Evolutionary conservation across 768 basidiomycete species (phyloP).

Genomic region (Lyophyllum shimeji): DNA sequence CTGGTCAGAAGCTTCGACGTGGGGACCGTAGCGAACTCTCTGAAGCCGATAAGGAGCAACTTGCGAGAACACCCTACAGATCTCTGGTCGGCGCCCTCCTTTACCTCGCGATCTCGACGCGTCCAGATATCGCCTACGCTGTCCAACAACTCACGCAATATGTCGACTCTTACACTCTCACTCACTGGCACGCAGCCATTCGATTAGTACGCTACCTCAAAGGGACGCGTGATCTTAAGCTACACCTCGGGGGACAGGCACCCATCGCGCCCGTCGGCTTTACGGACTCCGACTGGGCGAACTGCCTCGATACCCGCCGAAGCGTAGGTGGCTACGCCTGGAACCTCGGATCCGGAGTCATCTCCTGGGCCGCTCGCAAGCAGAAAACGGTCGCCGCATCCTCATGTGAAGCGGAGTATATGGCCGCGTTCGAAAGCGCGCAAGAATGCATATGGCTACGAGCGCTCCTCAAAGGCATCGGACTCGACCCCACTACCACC

Average conservation of each 20-base stretch:
- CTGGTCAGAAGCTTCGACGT: constrained; percentile 12
- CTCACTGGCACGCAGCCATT: constrained; percentile 27
- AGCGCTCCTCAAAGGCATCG: constrained; percentile 15
- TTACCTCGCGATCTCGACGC: constrained; percentile 19
- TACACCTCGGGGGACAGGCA: constrained; percentile 9
- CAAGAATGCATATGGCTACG: constrained; percentile 15
- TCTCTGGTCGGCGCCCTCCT: constrained; percentile 17
- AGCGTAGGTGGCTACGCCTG: constrained; percentile 20
- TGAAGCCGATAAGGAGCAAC: not conserved
- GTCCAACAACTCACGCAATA: constrained; percentile 27
- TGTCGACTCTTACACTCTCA: constrained; percentile 21
- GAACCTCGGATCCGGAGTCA: constrained; percentile 12
- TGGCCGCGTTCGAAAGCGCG: constrained; percentile 27
- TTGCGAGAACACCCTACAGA: not conserved
- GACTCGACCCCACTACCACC: not conserved
- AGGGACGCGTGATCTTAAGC: not conserved
- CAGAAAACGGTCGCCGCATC: constrained; percentile 14
- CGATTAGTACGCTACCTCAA: constrained; percentile 18
- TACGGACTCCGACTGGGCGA: constrained; percentile 20
- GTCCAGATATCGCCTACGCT: constrained; percentile 25
- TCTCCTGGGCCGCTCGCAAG: constrained; percentile 11
- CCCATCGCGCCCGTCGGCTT: constrained; percentile 2
- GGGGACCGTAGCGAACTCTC: not conserved
- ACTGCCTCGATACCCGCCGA: constrained; percentile 12
- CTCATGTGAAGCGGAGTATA: constrained; percentile 36